Evolutionary conservation across 1,284 basidiomycete genomes (phyloP).

Genomic region (Thecaphora thlaspeos): DNA sequence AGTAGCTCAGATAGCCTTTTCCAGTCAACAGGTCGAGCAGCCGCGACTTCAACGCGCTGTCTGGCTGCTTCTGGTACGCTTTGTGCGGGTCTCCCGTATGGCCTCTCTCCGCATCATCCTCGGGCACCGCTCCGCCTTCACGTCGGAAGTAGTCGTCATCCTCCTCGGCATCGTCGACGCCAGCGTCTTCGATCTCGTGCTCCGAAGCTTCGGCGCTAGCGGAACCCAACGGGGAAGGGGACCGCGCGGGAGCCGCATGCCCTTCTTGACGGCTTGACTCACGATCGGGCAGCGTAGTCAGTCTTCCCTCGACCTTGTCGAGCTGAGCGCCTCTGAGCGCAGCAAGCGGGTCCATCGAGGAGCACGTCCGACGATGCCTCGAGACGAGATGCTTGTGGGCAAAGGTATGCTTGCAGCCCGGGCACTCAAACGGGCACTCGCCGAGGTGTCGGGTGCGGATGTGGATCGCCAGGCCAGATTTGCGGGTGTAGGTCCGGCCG

Average conservation of each 20-base stretch:
- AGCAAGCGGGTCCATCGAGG: not conserved
- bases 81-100: not conserved
- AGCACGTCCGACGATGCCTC: constrained; percentile 27
- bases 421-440: constrained; percentile 32
- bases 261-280: no score
- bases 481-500: constrained; percentile 24
- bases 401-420: constrained; percentile 25
- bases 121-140: constrained; percentile 13
- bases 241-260: no score
- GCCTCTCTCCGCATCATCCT: constrained; percentile 3
- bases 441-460: constrained; percentile 33
- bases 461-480: constrained; percentile 31
- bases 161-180: constrained; percentile 9
- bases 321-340: not conserved
- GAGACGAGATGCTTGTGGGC: constrained; percentile 40
- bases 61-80: not conserved
- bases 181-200: no score
- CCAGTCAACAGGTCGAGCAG: constrained; percentile 27
- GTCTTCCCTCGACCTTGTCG: not conserved
- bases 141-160: constrained; percentile 28
- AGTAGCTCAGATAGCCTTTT: constrained; percentile 16
- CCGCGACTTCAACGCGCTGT: constrained; percentile 5
- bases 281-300: no score
- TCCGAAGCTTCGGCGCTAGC: no score
- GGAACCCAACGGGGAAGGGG: no score